phyloP scores from a whole-genome alignment of 345 rosid genomes.

The Brassica juncea region DNA sequence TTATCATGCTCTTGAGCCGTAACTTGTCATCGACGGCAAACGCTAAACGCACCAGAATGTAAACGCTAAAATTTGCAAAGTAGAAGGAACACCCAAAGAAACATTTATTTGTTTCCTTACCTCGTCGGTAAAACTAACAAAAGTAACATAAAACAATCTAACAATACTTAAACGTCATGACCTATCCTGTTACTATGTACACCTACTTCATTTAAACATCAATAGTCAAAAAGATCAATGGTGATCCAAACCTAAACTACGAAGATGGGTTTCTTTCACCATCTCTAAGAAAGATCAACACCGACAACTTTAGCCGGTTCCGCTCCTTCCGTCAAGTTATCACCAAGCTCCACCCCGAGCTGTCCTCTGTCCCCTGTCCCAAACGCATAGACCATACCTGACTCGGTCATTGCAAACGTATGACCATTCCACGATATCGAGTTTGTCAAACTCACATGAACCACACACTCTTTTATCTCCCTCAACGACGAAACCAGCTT shows the following conservation, averaged over 20 bases:
- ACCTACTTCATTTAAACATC: conserved; percentile 26
- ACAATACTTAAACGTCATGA: not conserved
- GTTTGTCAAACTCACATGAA: conserved; percentile 90
- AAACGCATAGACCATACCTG: conserved; percentile 80
- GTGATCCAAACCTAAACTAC: conserved; percentile 8
- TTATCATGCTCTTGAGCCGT: not conserved
- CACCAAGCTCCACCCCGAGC: conserved; percentile 71
- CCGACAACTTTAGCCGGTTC: conserved; percentile 67
- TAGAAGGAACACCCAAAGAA: not conserved
- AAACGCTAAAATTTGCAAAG: not conserved
- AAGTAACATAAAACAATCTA: conserved; percentile 7
- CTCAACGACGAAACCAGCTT: conserved; percentile 68
- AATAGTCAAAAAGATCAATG: conserved; percentile 28
- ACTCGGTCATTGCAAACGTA: conserved; percentile 81
- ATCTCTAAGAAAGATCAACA: conserved; percentile 53
- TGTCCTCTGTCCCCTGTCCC: conserved; percentile 97
- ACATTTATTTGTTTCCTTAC: not conserved
- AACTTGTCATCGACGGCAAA: not conserved
- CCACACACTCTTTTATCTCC: conserved; percentile 55
- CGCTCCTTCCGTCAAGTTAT: conserved; percentile 71
- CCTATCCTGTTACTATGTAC: conserved; percentile 24
- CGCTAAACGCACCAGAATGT: not conserved
- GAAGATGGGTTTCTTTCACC: not conserved
- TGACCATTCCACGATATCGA: conserved; percentile 80
- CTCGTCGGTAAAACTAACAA: conserved; percentile 1